Conservation (phyloP, 257 asterid genomes). For the Ilex asprella region DNA sequence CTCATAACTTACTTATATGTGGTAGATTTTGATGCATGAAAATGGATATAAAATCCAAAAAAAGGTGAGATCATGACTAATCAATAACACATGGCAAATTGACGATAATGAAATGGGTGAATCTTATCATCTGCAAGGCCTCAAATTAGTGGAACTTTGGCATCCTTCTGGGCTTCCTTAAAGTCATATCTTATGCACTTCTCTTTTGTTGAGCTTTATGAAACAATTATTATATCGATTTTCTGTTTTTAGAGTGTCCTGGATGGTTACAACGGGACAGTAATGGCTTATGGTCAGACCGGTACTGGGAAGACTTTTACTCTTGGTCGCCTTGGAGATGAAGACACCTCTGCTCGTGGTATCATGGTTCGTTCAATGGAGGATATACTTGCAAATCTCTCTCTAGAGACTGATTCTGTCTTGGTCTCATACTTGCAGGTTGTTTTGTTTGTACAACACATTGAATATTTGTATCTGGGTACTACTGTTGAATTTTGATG, state of each 20-base stretch:
- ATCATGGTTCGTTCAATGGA: conserved; percentile 99
- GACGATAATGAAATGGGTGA: too few relatives aligned
- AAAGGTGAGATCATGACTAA: not conserved
- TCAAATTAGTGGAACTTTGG: too few relatives aligned
- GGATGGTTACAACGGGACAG: conserved; percentile 98
- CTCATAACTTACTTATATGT: not conserved
- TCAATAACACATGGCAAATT: not conserved
- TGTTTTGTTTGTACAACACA: not conserved
- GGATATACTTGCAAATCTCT: conserved; percentile 80
- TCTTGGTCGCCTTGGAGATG: conserved; percentile 94
- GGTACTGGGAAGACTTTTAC: conserved; percentile 99
- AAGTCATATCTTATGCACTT: conserved; percentile 2
- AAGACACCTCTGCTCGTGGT: conserved; percentile 97
- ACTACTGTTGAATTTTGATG: too few relatives aligned
- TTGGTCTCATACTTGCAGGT: conserved; percentile 96
- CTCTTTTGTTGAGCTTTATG: conserved; percentile 1
- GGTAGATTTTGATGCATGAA: not conserved
- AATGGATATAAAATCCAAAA: too few relatives aligned
- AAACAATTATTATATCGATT: conserved; percentile 4
- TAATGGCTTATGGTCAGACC: conserved; percentile 99
- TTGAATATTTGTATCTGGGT: too few relatives aligned
- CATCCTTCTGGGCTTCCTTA: too few relatives aligned
- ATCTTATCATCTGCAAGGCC: too few relatives aligned
- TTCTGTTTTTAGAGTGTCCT: conserved; percentile 63
- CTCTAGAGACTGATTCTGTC: conserved; percentile 71